Conservation (phyloP, 2,329 filamentous ascomycete genomes). For the Aspergillus fumigatiaffinis region DNA sequence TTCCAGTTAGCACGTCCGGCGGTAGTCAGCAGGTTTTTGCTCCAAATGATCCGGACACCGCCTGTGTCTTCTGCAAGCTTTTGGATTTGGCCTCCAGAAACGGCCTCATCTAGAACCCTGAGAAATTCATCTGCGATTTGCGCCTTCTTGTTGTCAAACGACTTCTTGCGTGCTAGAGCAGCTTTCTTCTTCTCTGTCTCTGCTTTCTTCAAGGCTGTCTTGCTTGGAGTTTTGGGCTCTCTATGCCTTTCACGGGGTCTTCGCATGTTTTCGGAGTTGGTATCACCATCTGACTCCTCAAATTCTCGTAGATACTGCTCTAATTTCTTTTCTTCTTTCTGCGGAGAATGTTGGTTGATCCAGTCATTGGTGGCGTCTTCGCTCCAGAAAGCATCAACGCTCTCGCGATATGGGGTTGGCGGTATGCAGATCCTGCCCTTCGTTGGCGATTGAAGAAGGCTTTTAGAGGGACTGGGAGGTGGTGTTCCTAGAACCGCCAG, state of each 20-base stretch:
- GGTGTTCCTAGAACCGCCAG: conserved; percentile 33
- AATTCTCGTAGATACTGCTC: conserved; percentile 27
- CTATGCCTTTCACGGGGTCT: conserved; percentile 4
- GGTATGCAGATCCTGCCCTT: conserved; percentile 45
- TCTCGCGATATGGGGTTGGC: conserved; percentile 48
- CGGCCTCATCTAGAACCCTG: conserved; percentile 51
- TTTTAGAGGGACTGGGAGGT: conserved; percentile 42
- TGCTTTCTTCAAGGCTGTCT: conserved; percentile 38
- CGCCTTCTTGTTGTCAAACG: conserved; percentile 53
- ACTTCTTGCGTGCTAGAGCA: conserved; percentile 40
- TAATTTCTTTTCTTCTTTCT: conserved; percentile 29
- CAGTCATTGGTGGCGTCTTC: conserved; percentile 50
- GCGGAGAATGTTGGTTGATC: conserved; percentile 53
- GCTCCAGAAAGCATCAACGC: conserved; percentile 53
- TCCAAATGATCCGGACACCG: conserved; percentile 59
- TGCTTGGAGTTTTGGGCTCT: conserved; percentile 26
- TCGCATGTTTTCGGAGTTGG: conserved; percentile 21
- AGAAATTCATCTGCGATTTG: conserved; percentile 53
- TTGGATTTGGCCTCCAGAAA: conserved; percentile 48
- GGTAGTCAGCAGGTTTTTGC: conserved; percentile 59
- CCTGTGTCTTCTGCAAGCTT: conserved; percentile 49
- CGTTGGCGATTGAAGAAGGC: conserved; percentile 45
- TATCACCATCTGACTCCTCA: conserved; percentile 35
- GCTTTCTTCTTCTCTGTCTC: conserved; percentile 36
- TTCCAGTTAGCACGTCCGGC: conserved; percentile 68